Conservation (phyloP, 1,284 basidiomycete species). For the Heterobasidion irregulare region DNA sequence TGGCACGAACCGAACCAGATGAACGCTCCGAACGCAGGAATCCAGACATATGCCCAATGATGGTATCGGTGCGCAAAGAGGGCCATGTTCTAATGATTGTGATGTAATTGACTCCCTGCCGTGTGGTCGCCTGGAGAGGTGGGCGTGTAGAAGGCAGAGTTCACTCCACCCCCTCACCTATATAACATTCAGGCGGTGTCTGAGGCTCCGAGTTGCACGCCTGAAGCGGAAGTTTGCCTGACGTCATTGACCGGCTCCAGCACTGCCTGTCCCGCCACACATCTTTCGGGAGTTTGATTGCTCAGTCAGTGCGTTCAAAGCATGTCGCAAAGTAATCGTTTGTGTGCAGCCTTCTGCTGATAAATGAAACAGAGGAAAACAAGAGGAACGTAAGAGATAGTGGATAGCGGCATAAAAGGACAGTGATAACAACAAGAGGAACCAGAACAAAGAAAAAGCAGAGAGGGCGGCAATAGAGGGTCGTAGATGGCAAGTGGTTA, state of each 20-base stretch:
- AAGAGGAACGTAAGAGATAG: neutral
- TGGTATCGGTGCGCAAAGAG: conserved; percentile 21
- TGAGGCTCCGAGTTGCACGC: too few species aligned
- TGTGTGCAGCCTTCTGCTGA: neutral
- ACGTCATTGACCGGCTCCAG: too few species aligned
- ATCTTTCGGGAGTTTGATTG: too few species aligned
- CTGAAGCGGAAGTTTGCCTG: too few species aligned
- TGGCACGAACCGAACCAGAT: conserved; percentile 52
- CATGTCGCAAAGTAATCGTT: too few species aligned
- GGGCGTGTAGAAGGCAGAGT: too few species aligned
- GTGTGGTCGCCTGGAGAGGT: too few species aligned
- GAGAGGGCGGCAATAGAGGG: neutral
- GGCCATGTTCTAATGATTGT: conserved; percentile 6
- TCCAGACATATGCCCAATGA: conserved; percentile 55
- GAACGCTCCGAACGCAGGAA: conserved; percentile 49
- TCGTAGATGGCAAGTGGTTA: neutral
- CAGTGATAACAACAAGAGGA: neutral
- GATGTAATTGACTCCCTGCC: neutral
- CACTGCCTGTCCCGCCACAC: too few species aligned
- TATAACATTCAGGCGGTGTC: too few species aligned
- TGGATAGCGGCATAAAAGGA: neutral
- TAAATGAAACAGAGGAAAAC: neutral
- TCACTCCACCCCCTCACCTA: too few species aligned
- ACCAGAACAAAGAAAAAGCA: neutral
- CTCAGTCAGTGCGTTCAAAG: too few species aligned